Evolutionary conservation across 352 stramenopile genomes (phyloP).

Genomic region (Globisporangium spiculum): DNA sequence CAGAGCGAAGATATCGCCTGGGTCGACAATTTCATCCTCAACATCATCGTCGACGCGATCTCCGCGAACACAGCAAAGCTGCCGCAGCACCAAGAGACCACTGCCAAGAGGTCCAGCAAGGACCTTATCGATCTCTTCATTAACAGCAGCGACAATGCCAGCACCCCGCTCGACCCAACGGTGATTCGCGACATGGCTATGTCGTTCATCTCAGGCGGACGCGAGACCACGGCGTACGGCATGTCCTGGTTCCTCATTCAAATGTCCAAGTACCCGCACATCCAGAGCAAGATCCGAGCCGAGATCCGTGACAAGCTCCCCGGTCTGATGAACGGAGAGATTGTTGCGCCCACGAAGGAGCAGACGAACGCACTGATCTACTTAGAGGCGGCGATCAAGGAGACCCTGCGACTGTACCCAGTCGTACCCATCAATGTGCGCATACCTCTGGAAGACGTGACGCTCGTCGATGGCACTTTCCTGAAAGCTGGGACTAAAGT

Average conservation of each 20-base stretch:
- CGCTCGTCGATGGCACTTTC: background rate
- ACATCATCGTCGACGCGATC: background rate
- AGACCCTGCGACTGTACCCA: background rate
- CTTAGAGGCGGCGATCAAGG: background rate
- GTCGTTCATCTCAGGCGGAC: background rate
- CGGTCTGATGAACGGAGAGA: background rate
- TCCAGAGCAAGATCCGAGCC: background rate
- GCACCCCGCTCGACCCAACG: background rate
- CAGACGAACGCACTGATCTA: background rate
- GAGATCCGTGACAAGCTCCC: background rate
- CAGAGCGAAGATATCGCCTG: background rate
- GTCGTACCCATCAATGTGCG: background rate
- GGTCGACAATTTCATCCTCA: background rate
- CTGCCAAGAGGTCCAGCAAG: background rate
- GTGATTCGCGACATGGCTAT: background rate
- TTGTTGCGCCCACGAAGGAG: background rate
- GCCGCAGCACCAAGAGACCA: background rate
- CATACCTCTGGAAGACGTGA: background rate
- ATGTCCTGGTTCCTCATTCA: background rate
- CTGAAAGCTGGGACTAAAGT: background rate
- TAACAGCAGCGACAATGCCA: background rate
- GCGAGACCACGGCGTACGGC: background rate
- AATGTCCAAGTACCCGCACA: background rate
- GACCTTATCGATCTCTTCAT: background rate
- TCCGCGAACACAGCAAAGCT: background rate